A percentile compares a stretch with the other conserved stretches of the same genome.
Evolutionary conservation across 2,329 filamentous ascomycete species (phyloP).

Genomic region (Fusarium chlamydosporum): DNA sequence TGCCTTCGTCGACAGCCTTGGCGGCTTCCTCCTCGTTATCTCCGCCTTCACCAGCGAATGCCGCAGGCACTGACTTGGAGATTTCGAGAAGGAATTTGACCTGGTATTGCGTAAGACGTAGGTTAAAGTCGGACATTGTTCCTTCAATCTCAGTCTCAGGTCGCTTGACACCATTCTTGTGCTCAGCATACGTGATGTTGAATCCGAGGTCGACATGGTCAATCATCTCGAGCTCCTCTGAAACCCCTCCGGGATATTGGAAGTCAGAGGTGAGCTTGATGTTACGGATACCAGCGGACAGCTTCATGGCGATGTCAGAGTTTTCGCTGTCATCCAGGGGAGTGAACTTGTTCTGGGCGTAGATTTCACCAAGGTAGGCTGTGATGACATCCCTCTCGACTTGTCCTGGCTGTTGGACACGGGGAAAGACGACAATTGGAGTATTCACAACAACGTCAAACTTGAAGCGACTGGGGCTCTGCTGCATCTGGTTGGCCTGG

Average conservation of each 20-base stretch:
- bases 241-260: constrained; percentile 78
- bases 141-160: constrained; percentile 94
- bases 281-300: constrained; percentile 91
- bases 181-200: constrained; percentile 91
- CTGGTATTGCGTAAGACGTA: constrained; percentile 90
- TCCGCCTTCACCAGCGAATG: constrained; percentile 79
- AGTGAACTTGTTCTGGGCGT: constrained; percentile 92
- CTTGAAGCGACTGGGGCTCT: constrained; percentile 89
- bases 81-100: constrained; percentile 90
- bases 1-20: constrained; percentile 76
- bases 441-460: constrained; percentile 95
- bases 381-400: constrained; percentile 86
- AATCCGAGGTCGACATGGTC: constrained; percentile 97
- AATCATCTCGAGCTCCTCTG: constrained; percentile 94
- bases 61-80: constrained; percentile 86
- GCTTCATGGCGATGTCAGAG: constrained; percentile 85
- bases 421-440: constrained; percentile 94
- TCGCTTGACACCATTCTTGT: constrained; percentile 79
- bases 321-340: constrained; percentile 83
- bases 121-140: constrained; percentile 91
- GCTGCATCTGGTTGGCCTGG: constrained; percentile 92
- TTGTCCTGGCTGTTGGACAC: constrained; percentile 77
- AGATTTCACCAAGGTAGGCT: constrained; percentile 96
- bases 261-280: constrained; percentile 92
- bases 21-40: constrained; percentile 80